phyloP scores from a whole-genome alignment of 768 basidiomycete genomes.

The Lactarius evosmus region DNA sequence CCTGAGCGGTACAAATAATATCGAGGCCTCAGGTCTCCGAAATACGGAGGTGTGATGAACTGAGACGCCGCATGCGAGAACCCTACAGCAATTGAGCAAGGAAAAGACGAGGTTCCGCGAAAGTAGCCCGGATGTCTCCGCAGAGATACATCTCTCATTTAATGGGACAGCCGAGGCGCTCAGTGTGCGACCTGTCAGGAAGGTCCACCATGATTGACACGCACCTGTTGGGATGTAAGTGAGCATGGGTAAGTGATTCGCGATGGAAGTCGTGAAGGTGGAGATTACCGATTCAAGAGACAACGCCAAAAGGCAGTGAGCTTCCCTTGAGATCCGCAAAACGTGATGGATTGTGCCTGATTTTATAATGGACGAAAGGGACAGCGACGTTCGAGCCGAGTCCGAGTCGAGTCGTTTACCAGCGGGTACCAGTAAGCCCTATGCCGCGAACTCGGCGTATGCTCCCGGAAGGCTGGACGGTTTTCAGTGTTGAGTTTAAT shows the following conservation, averaged over 20 bases:
- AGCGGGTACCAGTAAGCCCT: not conserved
- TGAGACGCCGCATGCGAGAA: slow-evolving; percentile 1
- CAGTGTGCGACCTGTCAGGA: slow-evolving; percentile 9
- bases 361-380: not conserved
- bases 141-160: slow-evolving; percentile 7
- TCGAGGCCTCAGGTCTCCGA: not conserved
- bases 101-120: not conserved
- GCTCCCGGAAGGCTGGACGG: not conserved
- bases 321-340: not conserved
- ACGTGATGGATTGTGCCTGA: not conserved
- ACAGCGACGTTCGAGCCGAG: not conserved
- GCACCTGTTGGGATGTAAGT: slow-evolving; percentile 10
- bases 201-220: slow-evolving; percentile 11
- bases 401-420: not conserved
- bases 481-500: too few species aligned
- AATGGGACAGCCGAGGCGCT: slow-evolving; percentile 3
- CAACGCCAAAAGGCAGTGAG: not conserved
- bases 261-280: not conserved
- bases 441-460: not conserved
- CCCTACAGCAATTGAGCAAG: not conserved
- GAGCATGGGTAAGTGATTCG: slow-evolving; percentile 6
- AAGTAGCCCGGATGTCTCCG: not conserved
- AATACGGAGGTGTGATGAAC: not conserved
- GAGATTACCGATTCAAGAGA: not conserved
- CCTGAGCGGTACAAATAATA: not conserved